These are phyloP conservation scores for Lyophyllum decastes DNA, from an alignment of 768 basidiomycete species.

Conservation along the genomic window DNA sequence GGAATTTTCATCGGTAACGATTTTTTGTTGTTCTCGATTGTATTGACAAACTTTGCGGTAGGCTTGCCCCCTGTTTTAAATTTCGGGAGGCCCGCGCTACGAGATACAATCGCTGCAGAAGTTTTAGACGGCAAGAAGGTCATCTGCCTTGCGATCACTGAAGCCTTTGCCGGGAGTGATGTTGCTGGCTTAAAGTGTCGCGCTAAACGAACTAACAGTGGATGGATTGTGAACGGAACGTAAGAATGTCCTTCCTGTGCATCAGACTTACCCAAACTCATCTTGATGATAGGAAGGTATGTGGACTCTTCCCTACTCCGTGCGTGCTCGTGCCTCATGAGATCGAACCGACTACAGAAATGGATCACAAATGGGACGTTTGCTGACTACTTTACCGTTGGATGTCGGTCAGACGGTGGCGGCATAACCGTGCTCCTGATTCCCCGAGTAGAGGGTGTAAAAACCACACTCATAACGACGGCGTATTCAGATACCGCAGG, in stretches of 20 bases:
- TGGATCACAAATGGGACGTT: conserved; percentile 84
- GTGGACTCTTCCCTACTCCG: neutral
- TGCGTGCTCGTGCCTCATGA: neutral
- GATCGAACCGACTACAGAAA: conserved; percentile 37
- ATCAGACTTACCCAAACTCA: neutral
- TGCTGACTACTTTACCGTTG: conserved; percentile 69
- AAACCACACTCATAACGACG: conserved; percentile 66
- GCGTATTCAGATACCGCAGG: conserved; percentile 57
- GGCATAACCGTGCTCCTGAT: conserved; percentile 28
- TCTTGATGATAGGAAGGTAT: conserved; percentile 4
- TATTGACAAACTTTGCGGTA: conserved; percentile 8
- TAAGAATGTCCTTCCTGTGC: conserved; percentile 33
- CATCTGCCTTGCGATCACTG: conserved; percentile 79
- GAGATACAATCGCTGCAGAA: conserved; percentile 60
- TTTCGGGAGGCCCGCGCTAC: conserved; percentile 67
- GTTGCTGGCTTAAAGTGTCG: conserved; percentile 71
- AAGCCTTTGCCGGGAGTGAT: conserved; percentile 83
- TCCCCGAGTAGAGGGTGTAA: conserved; percentile 54
- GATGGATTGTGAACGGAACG: conserved; percentile 83
- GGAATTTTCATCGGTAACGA: conserved; percentile 35
- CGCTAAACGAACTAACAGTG: conserved; percentile 70
- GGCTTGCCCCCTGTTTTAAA: conserved; percentile 81
- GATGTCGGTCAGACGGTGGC: conserved; percentile 55
- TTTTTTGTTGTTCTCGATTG: neutral
- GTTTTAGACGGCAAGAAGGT: conserved; percentile 64